Percentiles rank a stretch among this genome's conserved stretches.
Evolutionary conservation across 2,329 filamentous ascomycete species (phyloP).

Genomic region (Verticillium longisporum): DNA sequence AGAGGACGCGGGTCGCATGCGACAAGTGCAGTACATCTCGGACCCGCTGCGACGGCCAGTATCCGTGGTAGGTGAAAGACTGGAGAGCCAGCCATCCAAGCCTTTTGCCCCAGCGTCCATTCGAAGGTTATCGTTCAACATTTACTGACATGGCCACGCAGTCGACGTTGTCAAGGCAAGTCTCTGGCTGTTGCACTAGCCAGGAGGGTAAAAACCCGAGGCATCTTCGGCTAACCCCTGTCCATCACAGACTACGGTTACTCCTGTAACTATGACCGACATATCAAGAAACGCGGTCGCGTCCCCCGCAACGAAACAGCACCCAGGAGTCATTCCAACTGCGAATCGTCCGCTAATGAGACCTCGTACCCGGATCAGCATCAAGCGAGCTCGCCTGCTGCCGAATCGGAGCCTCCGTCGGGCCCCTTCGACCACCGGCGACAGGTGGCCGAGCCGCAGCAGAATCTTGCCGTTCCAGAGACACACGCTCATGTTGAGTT

Average conservation of each 20-base stretch:
- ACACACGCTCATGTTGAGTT: background rate
- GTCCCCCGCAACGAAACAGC: slow-evolving; percentile 14
- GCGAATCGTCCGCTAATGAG: background rate
- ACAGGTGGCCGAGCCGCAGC: background rate
- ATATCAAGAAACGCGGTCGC: slow-evolving; percentile 29
- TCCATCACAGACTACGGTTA: slow-evolving; percentile 26
- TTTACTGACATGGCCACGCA: slow-evolving; percentile 11
- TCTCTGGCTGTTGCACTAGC: background rate
- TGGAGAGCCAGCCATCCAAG: too few species aligned
- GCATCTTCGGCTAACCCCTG: background rate
- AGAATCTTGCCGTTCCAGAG: background rate
- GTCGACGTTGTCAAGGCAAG: slow-evolving; percentile 29
- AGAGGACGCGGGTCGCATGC: slow-evolving; percentile 18
- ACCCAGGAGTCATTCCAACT: background rate
- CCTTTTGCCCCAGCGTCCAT: background rate
- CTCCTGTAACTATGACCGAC: slow-evolving; percentile 26
- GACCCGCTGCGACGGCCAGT: slow-evolving; percentile 33
- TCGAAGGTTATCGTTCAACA: background rate
- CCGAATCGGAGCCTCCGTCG: background rate
- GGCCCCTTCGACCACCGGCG: background rate
- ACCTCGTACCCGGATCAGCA: background rate
- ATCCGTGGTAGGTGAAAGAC: slow-evolving; percentile 26
- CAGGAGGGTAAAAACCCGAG: background rate
- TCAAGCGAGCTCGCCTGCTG: background rate
- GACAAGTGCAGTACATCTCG: slow-evolving; percentile 23